Base-by-base conservation (phyloP, 345 rosid genomes). In the Populus tremula region DNA sequence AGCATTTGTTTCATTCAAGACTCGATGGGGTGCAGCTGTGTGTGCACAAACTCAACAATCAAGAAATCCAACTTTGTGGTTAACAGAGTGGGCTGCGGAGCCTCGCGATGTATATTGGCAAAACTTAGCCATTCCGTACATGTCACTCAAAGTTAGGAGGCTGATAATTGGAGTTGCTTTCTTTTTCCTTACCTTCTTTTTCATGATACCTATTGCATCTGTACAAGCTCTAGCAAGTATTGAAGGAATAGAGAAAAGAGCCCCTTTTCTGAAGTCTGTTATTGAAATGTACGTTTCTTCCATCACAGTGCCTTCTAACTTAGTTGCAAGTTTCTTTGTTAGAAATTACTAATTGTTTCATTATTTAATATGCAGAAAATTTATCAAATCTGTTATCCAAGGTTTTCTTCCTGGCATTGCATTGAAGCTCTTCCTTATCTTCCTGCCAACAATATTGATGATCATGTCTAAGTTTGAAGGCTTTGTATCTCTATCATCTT, bases 391-490 rank as follows among this genome's bases (percentile, higher is more conserved):
- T 4, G 62, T 96, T 54, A 83, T 96, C 69, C 90, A 88, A 87
- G 99, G 99, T 80, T 84, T 93, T 85, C 88, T 96, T 20, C 91
- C 99, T 0, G 99, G 99, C 71, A 81, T 96, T 27, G 98, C 72
- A 0, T 77, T 96, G 90, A 96, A 96, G 92, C 96, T 96, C 74
- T 96, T 96, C 83, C 94, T 96, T 82, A 93, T 96, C 76, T 96
- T 96, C 80, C 87, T 96, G 59, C 99, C 99, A n/a, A 65, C 90
- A 8, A 93, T 93, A 78, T 79, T 96, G 82, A 96, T 96, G 99
- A 89, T 89, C 73, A 93, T 96, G 98, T 87, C 99, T n/a, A 92
- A 91, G 81, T 91, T 96, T 53, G 99, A 96, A 86, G 99, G 99
- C 78, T 93, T 93, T 78, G 80, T 72, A 69, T 88, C 99, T 27